phyloP scores from a whole-genome alignment of 2,329 filamentous ascomycete species.

The Aureobasidium zeae region DNA sequence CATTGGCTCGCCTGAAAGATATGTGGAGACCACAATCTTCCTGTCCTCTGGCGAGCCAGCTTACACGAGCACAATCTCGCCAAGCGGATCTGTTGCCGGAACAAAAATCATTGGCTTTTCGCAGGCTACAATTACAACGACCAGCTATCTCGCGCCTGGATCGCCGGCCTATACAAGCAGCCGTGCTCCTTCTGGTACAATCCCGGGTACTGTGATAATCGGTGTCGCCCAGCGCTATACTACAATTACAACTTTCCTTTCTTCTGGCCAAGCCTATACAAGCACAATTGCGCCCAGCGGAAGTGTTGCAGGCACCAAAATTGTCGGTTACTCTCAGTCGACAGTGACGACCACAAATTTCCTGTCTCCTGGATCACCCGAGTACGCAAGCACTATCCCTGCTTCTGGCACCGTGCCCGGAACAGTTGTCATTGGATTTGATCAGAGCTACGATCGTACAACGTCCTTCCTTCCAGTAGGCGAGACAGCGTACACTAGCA shows the following conservation, averaged over 20 bases:
- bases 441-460: neutral
- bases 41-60: neutral
- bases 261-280: neutral
- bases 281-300: neutral
- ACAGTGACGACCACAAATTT: neutral
- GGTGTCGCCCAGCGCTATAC: neutral
- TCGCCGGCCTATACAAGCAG: slow-evolving; percentile 1
- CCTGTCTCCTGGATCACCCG: neutral
- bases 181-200: neutral
- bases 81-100: neutral
- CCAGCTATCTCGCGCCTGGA: neutral
- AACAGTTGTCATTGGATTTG: neutral
- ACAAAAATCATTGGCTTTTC: neutral
- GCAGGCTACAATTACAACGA: neutral
- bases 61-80: neutral
- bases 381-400: neutral
- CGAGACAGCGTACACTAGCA: neutral
- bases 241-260: neutral
- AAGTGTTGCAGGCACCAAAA: neutral
- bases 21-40: neutral
- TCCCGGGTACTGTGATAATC: neutral
- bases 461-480: neutral
- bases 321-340: neutral
- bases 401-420: neutral
- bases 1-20: neutral